Percentiles rank a stretch among this genome's conserved stretches.
These are phyloP conservation scores for Sugiyamaella valdiviana DNA, from an alignment of 805 yeast genomes.

Conservation along the genomic window DNA sequence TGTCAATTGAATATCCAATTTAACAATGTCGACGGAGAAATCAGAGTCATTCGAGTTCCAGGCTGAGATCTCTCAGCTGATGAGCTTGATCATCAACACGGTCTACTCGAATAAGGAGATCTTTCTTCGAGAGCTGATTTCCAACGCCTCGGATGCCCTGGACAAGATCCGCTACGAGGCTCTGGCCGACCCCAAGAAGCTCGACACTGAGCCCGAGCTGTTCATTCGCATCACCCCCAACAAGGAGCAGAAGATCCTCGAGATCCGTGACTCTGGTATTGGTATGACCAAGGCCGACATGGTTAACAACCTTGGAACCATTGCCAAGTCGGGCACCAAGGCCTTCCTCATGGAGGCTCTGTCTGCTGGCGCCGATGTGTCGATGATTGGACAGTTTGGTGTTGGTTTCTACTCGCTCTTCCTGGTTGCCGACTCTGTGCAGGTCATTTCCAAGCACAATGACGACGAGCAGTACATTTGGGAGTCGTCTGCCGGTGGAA, in stretches of 20 bases:
- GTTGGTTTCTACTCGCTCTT: slow-evolving; percentile 99
- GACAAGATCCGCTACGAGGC: slow-evolving; percentile 98
- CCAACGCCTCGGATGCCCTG: slow-evolving; percentile 98
- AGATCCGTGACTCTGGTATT: slow-evolving; percentile 98
- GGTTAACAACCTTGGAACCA: slow-evolving; percentile 98
- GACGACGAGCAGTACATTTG: slow-evolving; percentile 99
- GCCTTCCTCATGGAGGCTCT: slow-evolving; percentile 96
- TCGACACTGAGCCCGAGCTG: slow-evolving; percentile 92
- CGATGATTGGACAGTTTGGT: slow-evolving; percentile 99
- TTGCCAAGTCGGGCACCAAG: slow-evolving; percentile 99
- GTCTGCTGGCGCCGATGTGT: slow-evolving; percentile 98
- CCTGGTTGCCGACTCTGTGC: slow-evolving; percentile 98
- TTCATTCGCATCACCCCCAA: slow-evolving; percentile 96
- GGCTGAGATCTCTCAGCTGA: slow-evolving; percentile 99
- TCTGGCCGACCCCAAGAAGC: slow-evolving; percentile 80
- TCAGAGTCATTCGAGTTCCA: slow-evolving; percentile 67
- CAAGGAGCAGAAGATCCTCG: slow-evolving; percentile 89
- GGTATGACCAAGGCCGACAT: slow-evolving; percentile 99
- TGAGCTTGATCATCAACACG: slow-evolving; percentile 99
- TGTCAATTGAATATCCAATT: background rate
- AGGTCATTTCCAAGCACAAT: slow-evolving; percentile 96
- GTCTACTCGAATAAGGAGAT: slow-evolving; percentile 99
- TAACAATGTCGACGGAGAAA: slow-evolving; percentile 26
- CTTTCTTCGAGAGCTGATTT: slow-evolving; percentile 96
- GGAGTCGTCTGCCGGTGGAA: slow-evolving; percentile 99